phyloP scores from a whole-genome alignment of 805 yeast genomes.

The Pichia scutulata region DNA sequence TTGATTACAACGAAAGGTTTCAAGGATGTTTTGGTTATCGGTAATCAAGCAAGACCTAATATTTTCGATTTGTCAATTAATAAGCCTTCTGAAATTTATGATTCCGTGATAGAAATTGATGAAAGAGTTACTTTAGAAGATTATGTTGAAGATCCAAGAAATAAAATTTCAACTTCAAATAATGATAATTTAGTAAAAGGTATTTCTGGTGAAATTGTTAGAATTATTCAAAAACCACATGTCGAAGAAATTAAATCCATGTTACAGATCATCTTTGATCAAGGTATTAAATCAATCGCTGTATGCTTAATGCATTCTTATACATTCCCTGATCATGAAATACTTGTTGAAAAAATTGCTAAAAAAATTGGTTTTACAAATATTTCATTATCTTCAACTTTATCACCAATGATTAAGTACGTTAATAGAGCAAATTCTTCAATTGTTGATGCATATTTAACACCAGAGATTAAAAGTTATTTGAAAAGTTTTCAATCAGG shows the following conservation, averaged over 20 bases:
- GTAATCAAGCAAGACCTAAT: slow-evolving; percentile 86
- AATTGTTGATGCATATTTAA: slow-evolving; percentile 74
- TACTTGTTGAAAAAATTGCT: slow-evolving; percentile 51
- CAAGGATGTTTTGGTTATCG: slow-evolving; percentile 72
- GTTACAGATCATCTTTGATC: slow-evolving; percentile 38
- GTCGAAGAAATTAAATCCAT: slow-evolving; percentile 32
- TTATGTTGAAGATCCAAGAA: slow-evolving; percentile 64
- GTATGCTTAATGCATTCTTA: slow-evolving; percentile 68
- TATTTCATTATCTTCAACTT: slow-evolving; percentile 57
- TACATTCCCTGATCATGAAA: slow-evolving; percentile 66
- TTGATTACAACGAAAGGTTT: slow-evolving; percentile 84
- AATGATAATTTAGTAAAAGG: slow-evolving; percentile 42
- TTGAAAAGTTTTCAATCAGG: slow-evolving; percentile 56
- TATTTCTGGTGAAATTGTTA: slow-evolving; percentile 58
- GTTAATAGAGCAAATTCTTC: slow-evolving; percentile 73
- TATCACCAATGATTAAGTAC: slow-evolving; percentile 74
- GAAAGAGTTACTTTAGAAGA: slow-evolving; percentile 85
- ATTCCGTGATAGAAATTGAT: slow-evolving; percentile 73
- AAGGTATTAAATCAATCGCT: slow-evolving; percentile 64
- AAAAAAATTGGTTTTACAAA: slow-evolving; percentile 57
- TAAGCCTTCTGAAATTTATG: slow-evolving; percentile 66
- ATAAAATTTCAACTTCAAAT: slow-evolving; percentile 18
- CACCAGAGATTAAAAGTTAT: slow-evolving; percentile 69
- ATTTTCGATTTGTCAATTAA: slow-evolving; percentile 77
- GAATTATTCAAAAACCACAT: slow-evolving; percentile 48